phyloP scores from a whole-genome alignment of 2,329 filamentous ascomycete genomes.

The Verticillium tricorpus region DNA sequence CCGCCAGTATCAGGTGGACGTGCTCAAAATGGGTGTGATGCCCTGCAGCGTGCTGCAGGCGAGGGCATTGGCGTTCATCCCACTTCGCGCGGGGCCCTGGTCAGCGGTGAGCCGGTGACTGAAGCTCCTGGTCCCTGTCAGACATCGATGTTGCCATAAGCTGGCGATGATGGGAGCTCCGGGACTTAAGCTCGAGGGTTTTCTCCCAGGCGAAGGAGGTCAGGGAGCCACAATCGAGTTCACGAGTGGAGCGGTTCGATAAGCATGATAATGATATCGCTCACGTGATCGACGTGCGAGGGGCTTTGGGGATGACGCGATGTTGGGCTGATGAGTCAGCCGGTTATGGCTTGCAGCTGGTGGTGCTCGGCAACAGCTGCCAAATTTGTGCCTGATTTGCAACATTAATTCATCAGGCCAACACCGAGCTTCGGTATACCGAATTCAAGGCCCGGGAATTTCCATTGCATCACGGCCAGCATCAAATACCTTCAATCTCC shows the following conservation, averaged over 20 bases:
- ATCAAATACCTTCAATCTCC: slow-evolving; percentile 10
- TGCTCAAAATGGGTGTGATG: slow-evolving; percentile 1
- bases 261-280: not conserved
- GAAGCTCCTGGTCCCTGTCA: not conserved
- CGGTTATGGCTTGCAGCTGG: not conserved
- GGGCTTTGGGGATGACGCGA: not conserved
- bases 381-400: not conserved
- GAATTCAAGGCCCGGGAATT: slow-evolving; percentile 13
- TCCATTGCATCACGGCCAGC: slow-evolving; percentile 14
- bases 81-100: not conserved
- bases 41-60: slow-evolving; percentile 9
- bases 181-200: not conserved
- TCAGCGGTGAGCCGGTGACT: not conserved
- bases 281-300: not conserved
- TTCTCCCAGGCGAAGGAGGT: no score
- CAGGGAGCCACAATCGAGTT: not conserved
- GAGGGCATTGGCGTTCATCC: slow-evolving; percentile 6
- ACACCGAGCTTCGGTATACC: slow-evolving; percentile 13
- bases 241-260: not conserved
- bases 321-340: not conserved
- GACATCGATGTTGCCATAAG: not conserved
- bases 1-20: slow-evolving; percentile 7
- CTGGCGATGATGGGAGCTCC: not conserved
- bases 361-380: not conserved
- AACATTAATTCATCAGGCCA: not conserved